phyloP scores from a whole-genome alignment of 1,284 basidiomycete genomes.

The Ustilago hordei region DNA sequence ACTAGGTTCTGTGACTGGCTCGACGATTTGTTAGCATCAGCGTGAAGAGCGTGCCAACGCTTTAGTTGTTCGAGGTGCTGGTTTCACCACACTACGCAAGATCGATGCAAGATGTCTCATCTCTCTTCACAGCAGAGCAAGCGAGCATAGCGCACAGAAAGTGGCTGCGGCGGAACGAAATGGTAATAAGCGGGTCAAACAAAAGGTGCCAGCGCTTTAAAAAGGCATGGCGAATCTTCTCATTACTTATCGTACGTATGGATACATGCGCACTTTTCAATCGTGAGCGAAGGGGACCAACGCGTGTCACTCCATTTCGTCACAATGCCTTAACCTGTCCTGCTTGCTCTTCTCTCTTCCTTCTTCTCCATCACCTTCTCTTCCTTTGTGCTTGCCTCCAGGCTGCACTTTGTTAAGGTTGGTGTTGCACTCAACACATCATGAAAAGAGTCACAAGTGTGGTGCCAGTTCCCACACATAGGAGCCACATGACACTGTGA shows the following conservation, averaged over 20 bases:
- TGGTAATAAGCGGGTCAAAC: constrained; percentile 66
- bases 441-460: too few species aligned
- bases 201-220: constrained; percentile 79
- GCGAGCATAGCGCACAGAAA: constrained; percentile 80
- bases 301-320: too few species aligned
- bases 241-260: constrained; percentile 14
- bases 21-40: constrained; percentile 90
- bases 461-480: too few species aligned
- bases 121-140: constrained; percentile 79
- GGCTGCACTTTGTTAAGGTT: too few species aligned
- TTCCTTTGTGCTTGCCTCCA: too few species aligned
- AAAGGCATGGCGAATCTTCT: constrained; percentile 79
- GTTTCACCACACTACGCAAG: constrained; percentile 81
- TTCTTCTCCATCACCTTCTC: too few species aligned
- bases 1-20: constrained; percentile 97
- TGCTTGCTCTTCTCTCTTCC: too few species aligned
- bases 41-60: constrained; percentile 88
- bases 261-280: too few species aligned
- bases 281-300: too few species aligned
- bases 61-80: constrained; percentile 87
- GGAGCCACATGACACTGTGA: too few species aligned
- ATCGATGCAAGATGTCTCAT: constrained; percentile 80
- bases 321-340: too few species aligned
- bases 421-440: too few species aligned
- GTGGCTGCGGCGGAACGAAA: constrained; percentile 71